Conservation (phyloP, 2,329 filamentous ascomycete genomes). For the Orbilia brochopaga region DNA sequence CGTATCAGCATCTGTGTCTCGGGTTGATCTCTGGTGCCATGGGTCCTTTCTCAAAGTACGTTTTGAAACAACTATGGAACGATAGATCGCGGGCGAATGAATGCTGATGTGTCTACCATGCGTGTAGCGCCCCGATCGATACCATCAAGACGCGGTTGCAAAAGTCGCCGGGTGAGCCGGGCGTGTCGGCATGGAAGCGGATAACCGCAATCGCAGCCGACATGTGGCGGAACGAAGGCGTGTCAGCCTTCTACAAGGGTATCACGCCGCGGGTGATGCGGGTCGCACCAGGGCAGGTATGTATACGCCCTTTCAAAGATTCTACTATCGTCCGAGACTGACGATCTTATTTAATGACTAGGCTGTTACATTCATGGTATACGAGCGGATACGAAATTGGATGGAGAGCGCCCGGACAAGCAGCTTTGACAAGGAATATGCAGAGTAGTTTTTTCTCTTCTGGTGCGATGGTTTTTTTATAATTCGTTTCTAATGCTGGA, state of each 20-base stretch:
- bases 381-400: conserved; percentile 60
- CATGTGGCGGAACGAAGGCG: conserved; percentile 92
- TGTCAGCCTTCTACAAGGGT: conserved; percentile 97
- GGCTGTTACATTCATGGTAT: conserved; percentile 68
- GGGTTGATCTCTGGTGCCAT: conserved; percentile 91
- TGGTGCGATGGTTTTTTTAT: neutral
- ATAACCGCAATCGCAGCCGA: conserved; percentile 79
- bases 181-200: conserved; percentile 78
- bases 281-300: conserved; percentile 87
- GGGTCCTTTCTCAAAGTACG: conserved; percentile 78
- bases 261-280: conserved; percentile 98
- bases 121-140: conserved; percentile 82
- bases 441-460: conserved; percentile 50
- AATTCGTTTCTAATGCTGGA: neutral
- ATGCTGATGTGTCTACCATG: neutral
- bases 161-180: conserved; percentile 80
- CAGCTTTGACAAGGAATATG: conserved; percentile 62
- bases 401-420: conserved; percentile 58
- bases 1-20: conserved; percentile 88
- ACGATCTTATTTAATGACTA: too few relatives aligned
- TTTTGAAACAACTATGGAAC: neutral
- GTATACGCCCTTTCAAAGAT: neutral
- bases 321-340: too few relatives aligned
- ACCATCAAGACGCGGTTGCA: conserved; percentile 98
- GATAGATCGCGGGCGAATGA: neutral